Percentiles rank a stretch among this genome's conserved stretches.
phyloP scores from a whole-genome alignment of 495 filamentous ascomycete genomes.

The Usnea hakonensis region DNA sequence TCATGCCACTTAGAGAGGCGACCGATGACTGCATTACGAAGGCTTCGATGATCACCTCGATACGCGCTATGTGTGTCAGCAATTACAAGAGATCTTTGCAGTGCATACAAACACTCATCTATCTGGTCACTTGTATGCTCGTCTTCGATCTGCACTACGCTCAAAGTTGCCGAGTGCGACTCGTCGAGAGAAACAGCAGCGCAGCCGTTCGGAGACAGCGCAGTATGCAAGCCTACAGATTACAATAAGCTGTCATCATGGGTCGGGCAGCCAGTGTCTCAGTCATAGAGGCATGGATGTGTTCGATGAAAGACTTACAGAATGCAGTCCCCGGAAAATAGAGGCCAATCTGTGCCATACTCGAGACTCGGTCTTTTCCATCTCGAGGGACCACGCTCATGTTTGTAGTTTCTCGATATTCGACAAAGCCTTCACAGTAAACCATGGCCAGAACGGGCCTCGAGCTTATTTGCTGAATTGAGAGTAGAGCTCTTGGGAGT shows the following conservation, averaged over 20 bases:
- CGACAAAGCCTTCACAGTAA: constrained; percentile 67
- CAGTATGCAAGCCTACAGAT: constrained; percentile 51
- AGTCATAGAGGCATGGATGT: constrained; percentile 23
- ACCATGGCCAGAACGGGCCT: constrained; percentile 59
- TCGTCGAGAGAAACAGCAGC: constrained; percentile 56
- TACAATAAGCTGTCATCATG: background rate
- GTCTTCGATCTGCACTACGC: constrained; percentile 49
- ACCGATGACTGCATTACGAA: constrained; percentile 54
- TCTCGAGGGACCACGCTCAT: constrained; percentile 57
- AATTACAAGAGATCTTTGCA: background rate
- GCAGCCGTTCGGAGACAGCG: constrained; percentile 69
- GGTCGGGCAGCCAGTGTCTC: constrained; percentile 16
- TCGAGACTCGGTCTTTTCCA: constrained; percentile 53
- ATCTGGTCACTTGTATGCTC: constrained; percentile 34
- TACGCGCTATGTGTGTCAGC: constrained; percentile 16
- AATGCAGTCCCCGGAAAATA: constrained; percentile 47
- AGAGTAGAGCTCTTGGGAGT: constrained; percentile 60
- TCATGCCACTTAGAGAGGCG: constrained; percentile 46
- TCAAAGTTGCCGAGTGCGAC: constrained; percentile 57
- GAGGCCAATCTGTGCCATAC: constrained; percentile 65
- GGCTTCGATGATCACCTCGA: constrained; percentile 35
- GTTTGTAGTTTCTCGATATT: constrained; percentile 66
- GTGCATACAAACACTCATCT: constrained; percentile 35
- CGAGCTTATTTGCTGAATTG: constrained; percentile 55
- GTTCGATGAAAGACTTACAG: constrained; percentile 32